phyloP scores from a whole-genome alignment of 2,329 filamentous ascomycete genomes.

The Pseudocercospora eumusae region DNA sequence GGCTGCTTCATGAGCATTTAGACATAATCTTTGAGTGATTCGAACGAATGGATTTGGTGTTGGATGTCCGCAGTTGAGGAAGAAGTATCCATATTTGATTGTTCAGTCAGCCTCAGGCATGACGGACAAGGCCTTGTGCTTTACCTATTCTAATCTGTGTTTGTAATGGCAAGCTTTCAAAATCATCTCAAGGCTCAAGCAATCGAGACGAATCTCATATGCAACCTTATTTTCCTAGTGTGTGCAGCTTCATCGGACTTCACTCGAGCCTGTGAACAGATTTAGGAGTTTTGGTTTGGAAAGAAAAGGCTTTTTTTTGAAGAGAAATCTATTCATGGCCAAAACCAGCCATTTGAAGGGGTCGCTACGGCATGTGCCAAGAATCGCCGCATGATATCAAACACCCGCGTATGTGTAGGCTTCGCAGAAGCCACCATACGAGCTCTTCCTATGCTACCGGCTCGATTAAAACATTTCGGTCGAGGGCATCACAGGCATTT shows the following conservation, averaged over 20 bases:
- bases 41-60: conserved; percentile 50
- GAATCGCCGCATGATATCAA: conserved; percentile 10
- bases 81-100: conserved; percentile 47
- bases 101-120: background rate
- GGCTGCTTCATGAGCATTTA: conserved; percentile 41
- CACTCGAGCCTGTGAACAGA: background rate
- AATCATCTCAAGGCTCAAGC: background rate
- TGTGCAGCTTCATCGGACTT: background rate
- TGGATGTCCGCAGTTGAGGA: conserved; percentile 48
- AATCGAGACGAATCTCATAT: background rate
- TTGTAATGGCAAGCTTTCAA: background rate
- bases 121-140: background rate
- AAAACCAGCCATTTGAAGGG: background rate
- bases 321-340: conserved; percentile 13
- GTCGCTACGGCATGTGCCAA: conserved; percentile 8
- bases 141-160: background rate
- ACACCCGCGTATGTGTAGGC: background rate
- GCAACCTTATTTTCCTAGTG: conserved; percentile 3
- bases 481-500: conserved; percentile 10
- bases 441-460: conserved; percentile 5
- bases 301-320: background rate
- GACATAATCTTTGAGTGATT: conserved; percentile 49
- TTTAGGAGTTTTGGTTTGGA: background rate
- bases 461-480: background rate
- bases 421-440: conserved; percentile 7